Conservation (phyloP, 169 alveolate species). For the Plasmodium vivax region DNA sequence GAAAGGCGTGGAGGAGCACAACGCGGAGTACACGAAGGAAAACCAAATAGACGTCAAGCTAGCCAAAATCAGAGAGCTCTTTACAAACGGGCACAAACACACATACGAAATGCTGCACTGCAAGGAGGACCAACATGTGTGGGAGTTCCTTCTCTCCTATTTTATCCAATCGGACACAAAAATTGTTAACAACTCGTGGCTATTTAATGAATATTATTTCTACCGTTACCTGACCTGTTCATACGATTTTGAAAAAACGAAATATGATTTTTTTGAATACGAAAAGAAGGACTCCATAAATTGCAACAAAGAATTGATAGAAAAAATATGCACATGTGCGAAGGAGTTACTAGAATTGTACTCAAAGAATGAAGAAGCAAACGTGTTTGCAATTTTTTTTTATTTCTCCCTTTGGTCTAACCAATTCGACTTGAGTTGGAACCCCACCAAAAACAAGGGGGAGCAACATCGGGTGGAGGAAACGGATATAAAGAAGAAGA, state of each 20-base stretch:
- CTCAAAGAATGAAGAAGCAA: slow-evolving; percentile 5
- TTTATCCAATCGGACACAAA: slow-evolving; percentile 3
- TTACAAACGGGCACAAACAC: slow-evolving; percentile 24
- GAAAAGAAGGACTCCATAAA: slow-evolving; percentile 57
- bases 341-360: slow-evolving; percentile 26
- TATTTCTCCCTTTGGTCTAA: slow-evolving; percentile 60
- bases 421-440: slow-evolving; percentile 71
- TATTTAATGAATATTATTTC: slow-evolving; percentile 65
- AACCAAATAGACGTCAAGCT: slow-evolving; percentile 10
- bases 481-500: slow-evolving; percentile 51
- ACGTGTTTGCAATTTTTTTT: slow-evolving; percentile 41
- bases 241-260: slow-evolving; percentile 62
- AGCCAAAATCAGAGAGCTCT: slow-evolving; percentile 24
- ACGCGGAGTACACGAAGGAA: slow-evolving; percentile 23
- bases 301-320: slow-evolving; percentile 13
- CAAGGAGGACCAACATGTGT: slow-evolving; percentile 5
- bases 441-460: slow-evolving; percentile 42
- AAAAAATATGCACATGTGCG: slow-evolving; percentile 60
- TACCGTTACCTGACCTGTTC: slow-evolving; percentile 50
- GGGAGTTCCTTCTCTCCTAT: slow-evolving; percentile 36
- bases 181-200: slow-evolving; percentile 21
- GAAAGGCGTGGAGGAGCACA: slow-evolving; percentile 40
- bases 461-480: slow-evolving; percentile 8
- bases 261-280: slow-evolving; percentile 48
- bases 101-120: slow-evolving; percentile 64